Percentiles rank a stretch among this genome's conserved stretches.
These are phyloP conservation scores for Fusarium proliferatum DNA, from an alignment of 2,329 filamentous ascomycete genomes.

Conservation along the genomic window DNA sequence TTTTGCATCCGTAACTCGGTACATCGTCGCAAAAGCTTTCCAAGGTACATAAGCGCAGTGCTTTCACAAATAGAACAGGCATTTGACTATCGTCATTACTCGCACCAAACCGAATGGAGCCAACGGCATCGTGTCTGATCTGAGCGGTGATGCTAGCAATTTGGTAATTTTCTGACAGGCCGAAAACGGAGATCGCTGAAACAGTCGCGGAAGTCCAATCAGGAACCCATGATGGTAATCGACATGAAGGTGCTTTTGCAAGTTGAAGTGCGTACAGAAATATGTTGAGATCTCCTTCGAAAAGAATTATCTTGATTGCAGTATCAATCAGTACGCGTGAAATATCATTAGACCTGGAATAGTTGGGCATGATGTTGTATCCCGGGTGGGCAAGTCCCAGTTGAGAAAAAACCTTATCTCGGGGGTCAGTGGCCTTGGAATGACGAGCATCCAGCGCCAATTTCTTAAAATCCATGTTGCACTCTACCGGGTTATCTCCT, in stretches of 20 bases:
- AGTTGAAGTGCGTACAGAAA: neutral
- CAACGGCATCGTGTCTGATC: neutral
- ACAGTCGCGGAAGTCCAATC: neutral
- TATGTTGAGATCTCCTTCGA: neutral
- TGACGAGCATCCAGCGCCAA: neutral
- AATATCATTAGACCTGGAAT: neutral
- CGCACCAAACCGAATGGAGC: neutral
- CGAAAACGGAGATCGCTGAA: neutral
- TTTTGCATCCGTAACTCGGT: neutral
- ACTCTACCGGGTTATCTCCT: neutral
- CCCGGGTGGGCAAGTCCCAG: neutral
- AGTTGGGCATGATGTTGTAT: neutral
- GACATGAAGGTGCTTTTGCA: neutral
- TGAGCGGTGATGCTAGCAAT: neutral
- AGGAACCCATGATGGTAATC: neutral
- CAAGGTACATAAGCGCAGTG: neutral
- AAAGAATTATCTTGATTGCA: neutral
- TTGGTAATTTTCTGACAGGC: neutral
- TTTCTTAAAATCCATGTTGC: neutral
- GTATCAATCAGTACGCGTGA: neutral
- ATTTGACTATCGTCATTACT: neutral
- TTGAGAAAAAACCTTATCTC: neutral
- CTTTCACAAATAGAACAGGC: neutral
- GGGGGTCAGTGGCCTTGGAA: neutral
- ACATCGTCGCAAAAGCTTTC: accelerated